Evolutionary conservation across 2,329 filamentous ascomycete genomes (phyloP).

Genomic region (Aspergillus aculeatinus): DNA sequence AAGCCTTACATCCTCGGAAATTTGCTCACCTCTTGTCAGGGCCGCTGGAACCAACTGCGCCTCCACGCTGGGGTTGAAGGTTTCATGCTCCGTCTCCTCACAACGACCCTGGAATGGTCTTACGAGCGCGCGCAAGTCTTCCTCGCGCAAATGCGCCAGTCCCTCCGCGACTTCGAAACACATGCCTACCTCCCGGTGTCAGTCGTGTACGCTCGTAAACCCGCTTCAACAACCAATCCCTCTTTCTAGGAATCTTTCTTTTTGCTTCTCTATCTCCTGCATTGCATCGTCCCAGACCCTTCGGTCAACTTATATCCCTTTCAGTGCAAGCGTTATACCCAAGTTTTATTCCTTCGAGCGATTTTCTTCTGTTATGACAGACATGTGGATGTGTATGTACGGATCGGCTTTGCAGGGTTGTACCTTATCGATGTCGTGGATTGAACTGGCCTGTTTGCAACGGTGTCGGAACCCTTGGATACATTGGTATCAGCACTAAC

Average conservation of each 20-base stretch:
- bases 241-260: not conserved
- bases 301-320: not conserved
- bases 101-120: constrained; percentile 23
- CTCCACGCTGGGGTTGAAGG: constrained; percentile 21
- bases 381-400: not conserved
- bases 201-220: constrained; percentile 23
- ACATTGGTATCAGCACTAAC: not conserved
- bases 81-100: constrained; percentile 26
- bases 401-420: not conserved
- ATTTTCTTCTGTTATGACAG: not conserved
- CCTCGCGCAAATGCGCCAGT: constrained; percentile 25
- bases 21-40: constrained; percentile 7
- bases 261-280: not conserved
- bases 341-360: not conserved
- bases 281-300: not conserved
- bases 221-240: not conserved
- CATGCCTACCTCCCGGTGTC: constrained; percentile 25
- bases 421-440: not conserved
- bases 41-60: constrained; percentile 24
- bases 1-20: not conserved
- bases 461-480: no score
- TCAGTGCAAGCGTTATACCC: not conserved
- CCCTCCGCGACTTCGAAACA: constrained; percentile 20
- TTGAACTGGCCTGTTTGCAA: no score
- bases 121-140: constrained; percentile 24